phyloP scores from a whole-genome alignment of 208 protist species.

The Trypanosomatidae sp. region DNA sequence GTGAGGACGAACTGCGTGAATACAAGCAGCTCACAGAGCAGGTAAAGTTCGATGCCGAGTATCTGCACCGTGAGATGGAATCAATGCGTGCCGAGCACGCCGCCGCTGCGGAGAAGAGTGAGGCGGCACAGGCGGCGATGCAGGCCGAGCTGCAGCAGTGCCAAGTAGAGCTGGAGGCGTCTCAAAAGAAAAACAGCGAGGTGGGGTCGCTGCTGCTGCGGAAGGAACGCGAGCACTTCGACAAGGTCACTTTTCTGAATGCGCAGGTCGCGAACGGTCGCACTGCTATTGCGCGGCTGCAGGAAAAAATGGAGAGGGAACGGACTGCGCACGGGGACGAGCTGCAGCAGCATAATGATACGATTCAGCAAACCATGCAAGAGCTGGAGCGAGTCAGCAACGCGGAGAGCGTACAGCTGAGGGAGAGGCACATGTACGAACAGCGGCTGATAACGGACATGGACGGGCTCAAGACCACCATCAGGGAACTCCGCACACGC shows the following conservation, averaged over 20 bases:
- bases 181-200: slow-evolving; percentile 63
- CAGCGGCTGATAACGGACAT: slow-evolving; percentile 52
- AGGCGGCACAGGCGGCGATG: slow-evolving; percentile 26
- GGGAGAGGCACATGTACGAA: slow-evolving; percentile 28
- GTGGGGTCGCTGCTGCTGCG: slow-evolving; percentile 60
- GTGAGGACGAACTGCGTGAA: slow-evolving; percentile 56
- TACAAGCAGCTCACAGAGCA: slow-evolving; percentile 82
- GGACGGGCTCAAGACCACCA: slow-evolving; percentile 35
- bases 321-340: slow-evolving; percentile 41
- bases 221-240: slow-evolving; percentile 80
- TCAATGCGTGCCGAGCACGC: slow-evolving; percentile 40
- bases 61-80: slow-evolving; percentile 68
- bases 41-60: slow-evolving; percentile 80
- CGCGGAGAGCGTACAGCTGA: slow-evolving; percentile 19
- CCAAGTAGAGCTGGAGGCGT: slow-evolving; percentile 59
- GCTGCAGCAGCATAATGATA: slow-evolving; percentile 30
- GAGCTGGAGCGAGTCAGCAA: slow-evolving; percentile 30
- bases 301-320: slow-evolving; percentile 55
- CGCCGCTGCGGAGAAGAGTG: slow-evolving; percentile 32
- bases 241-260: slow-evolving; percentile 87
- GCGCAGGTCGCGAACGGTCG: slow-evolving; percentile 85
- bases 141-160: slow-evolving; percentile 36
- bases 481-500: slow-evolving; percentile 19
- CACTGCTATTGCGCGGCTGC: slow-evolving; percentile 66
- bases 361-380: slow-evolving; percentile 29